phyloP scores from a whole-genome alignment of 2,329 filamentous ascomycete genomes.

The Furcasterigmium sp. region DNA sequence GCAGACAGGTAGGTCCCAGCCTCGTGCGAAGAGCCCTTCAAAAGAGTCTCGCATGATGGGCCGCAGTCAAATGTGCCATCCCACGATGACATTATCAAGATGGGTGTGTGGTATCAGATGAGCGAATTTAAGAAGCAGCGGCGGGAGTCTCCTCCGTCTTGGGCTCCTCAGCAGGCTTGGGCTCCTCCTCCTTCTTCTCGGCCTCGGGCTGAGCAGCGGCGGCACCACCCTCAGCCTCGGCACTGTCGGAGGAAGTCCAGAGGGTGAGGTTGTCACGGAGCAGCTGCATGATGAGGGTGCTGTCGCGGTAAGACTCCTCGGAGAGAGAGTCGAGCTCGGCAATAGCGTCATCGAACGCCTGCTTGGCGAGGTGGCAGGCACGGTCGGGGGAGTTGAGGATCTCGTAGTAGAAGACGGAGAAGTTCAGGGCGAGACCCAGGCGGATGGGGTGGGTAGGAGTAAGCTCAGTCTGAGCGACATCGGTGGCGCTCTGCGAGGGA shows the following conservation, averaged over 20 bases:
- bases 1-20: conserved; percentile 3
- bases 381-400: conserved; percentile 98
- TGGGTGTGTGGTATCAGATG: conserved; percentile 27
- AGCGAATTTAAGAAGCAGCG: conserved; percentile 47
- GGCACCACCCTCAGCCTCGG: conserved; percentile 65
- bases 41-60: background rate
- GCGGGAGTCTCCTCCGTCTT: conserved; percentile 34
- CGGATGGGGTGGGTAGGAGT: conserved; percentile 91
- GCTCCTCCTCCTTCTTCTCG: conserved; percentile 53
- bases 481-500: conserved; percentile 54
- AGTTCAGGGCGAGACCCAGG: conserved; percentile 88
- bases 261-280: conserved; percentile 96
- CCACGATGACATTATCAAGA: conserved; percentile 30
- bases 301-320: conserved; percentile 99
- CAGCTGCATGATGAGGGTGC: conserved; percentile 97
- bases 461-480: conserved; percentile 84
- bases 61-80: conserved; percentile 14
- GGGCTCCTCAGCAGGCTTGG: conserved; percentile 33
- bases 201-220: conserved; percentile 60
- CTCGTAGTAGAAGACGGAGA: conserved; percentile 99
- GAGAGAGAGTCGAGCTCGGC: conserved; percentile 91
- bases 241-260: conserved; percentile 92
- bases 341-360: conserved; percentile 95
- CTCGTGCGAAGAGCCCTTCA: background rate
- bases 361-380: conserved; percentile 96